Conservation (phyloP, 2,329 filamentous ascomycete genomes). For the Colletotrichum salicis region DNA sequence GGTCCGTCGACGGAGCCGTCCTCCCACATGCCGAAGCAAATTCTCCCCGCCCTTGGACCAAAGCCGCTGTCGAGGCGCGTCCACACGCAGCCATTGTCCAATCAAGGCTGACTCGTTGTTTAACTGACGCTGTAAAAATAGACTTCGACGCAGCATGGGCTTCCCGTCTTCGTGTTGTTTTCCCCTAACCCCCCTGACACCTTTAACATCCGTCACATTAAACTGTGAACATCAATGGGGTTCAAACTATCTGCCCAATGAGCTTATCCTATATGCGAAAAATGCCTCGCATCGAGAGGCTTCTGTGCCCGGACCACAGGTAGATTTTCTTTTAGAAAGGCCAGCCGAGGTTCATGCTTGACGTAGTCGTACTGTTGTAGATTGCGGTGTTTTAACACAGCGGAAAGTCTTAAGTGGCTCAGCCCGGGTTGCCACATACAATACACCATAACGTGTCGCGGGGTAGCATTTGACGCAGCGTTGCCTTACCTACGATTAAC, state of each 20-base stretch:
- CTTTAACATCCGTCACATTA: neutral
- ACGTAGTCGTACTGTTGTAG: neutral
- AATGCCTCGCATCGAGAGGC: neutral
- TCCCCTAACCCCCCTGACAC: neutral
- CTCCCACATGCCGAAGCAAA: slow-evolving; percentile 29
- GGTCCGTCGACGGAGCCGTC: neutral
- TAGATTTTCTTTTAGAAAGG: neutral
- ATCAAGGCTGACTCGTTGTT: neutral
- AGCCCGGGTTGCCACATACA: neutral
- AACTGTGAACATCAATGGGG: neutral
- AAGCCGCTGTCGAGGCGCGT: neutral
- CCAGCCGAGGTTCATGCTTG: neutral
- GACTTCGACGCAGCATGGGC: neutral
- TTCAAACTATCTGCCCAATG: neutral
- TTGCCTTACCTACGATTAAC: too few species aligned
- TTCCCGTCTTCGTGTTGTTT: slow-evolving; percentile 2
- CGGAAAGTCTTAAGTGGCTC: neutral
- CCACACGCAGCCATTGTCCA: neutral
- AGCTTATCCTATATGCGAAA: neutral
- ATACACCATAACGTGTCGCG: too few species aligned
- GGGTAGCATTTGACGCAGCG: too few species aligned
- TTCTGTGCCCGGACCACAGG: neutral
- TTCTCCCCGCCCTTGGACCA: neutral
- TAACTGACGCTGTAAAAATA: slow-evolving; percentile 18
- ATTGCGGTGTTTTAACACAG: neutral